phyloP scores from a whole-genome alignment of 1,284 basidiomycete genomes.

The Trichosporon inkin region DNA sequence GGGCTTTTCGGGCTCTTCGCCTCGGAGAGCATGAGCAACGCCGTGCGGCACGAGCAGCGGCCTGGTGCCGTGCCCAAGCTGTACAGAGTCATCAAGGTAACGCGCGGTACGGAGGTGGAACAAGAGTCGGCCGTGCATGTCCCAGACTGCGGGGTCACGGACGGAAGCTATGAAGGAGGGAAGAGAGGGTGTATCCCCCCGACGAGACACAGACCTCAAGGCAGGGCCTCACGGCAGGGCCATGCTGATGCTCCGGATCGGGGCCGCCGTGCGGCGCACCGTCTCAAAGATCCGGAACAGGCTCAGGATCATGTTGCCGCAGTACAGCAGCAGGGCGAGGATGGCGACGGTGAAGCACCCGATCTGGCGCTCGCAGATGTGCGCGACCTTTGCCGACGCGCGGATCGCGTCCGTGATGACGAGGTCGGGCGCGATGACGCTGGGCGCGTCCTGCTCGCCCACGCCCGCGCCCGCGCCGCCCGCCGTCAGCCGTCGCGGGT shows the following conservation, averaged over 20 bases:
- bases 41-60: too few species aligned
- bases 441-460: not conserved
- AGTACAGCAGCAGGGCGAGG: constrained; percentile 46
- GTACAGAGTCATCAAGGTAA: too few species aligned
- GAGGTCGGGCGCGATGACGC: not conserved
- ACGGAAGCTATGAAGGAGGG: too few species aligned
- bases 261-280: constrained; percentile 42
- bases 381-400: not conserved
- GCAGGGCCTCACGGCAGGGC: too few species aligned
- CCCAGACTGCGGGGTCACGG: too few species aligned
- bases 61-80: too few species aligned
- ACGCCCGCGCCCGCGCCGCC: not conserved
- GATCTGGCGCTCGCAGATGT: constrained; percentile 47
- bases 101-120: too few species aligned
- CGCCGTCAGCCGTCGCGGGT: not conserved
- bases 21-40: too few species aligned
- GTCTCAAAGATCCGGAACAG: constrained; percentile 54
- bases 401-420: constrained; percentile 6
- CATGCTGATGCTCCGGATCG: constrained; percentile 1
- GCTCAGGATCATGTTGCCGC: constrained; percentile 51
- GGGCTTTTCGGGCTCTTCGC: too few species aligned
- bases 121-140: too few species aligned
- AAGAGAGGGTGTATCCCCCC: too few species aligned
- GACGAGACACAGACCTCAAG: too few species aligned
- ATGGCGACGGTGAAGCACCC: constrained; percentile 47